Percentiles rank a stretch among this genome's conserved stretches.
These are phyloP conservation scores for Bassia scoparia DNA, from an alignment of 148 eudicot genomes.

Conservation along the genomic window DNA sequence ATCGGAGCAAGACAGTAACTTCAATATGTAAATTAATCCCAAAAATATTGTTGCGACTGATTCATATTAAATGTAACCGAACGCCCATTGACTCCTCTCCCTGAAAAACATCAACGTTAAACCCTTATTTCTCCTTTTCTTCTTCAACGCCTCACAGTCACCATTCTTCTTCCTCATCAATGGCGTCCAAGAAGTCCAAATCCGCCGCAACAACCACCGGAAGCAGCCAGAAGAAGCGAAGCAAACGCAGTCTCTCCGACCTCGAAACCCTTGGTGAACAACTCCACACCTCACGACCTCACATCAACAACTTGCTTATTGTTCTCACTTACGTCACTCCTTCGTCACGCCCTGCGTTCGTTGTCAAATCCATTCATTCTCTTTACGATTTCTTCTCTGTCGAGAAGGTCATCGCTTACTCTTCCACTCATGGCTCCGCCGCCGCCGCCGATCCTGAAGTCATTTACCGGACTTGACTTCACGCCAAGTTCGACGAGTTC, in stretches of 20 bases:
- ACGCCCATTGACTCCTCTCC: no score
- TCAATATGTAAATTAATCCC: no score
- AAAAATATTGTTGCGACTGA: no score
- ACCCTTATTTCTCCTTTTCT: slow-evolving; percentile 16
- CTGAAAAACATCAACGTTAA: no score
- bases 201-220: background rate
- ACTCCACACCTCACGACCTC: slow-evolving; percentile 58
- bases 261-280: slow-evolving; percentile 56
- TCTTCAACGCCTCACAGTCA: background rate
- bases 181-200: slow-evolving; percentile 34
- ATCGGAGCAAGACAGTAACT: no score
- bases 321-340: slow-evolving; percentile 54
- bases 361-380: slow-evolving; percentile 71
- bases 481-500: slow-evolving; percentile 66
- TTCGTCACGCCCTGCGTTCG: slow-evolving; percentile 47
- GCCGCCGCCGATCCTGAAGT: slow-evolving; percentile 52
- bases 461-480: slow-evolving; percentile 64
- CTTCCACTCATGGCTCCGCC: slow-evolving; percentile 3
- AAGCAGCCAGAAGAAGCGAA: slow-evolving; percentile 37
- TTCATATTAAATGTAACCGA: no score
- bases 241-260: slow-evolving; percentile 36
- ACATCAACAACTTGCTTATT: slow-evolving; percentile 70
- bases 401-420: no score
- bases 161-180: slow-evolving; percentile 14
- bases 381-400: slow-evolving; percentile 77